A percentile compares a stretch with the other conserved stretches of the same genome.
phyloP scores from a whole-genome alignment of 331 rosid species.

The Acacia concinna region DNA sequence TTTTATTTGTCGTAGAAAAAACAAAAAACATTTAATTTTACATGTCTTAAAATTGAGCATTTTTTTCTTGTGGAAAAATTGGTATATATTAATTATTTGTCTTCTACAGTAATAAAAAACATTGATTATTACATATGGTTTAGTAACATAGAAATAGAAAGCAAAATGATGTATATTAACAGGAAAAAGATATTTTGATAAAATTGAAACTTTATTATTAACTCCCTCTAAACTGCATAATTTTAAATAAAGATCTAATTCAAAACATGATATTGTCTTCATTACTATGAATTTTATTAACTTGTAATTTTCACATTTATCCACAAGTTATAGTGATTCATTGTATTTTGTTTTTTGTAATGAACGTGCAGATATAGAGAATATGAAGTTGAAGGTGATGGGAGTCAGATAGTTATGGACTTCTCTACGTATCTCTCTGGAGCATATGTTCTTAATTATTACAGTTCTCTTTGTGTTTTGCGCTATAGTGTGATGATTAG shows the following conservation, averaged over 20 bases:
- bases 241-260: background rate
- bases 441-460: background rate
- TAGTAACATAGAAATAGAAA: background rate
- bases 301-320: background rate
- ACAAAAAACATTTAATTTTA: background rate
- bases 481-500: background rate
- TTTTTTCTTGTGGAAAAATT: background rate
- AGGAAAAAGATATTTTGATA: too few species aligned
- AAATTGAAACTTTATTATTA: too few species aligned
- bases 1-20: too few species aligned
- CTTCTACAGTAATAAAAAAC: too few species aligned
- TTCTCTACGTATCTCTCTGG: background rate
- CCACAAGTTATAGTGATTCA: background rate
- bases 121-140: background rate
- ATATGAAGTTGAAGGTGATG: constrained; percentile 10
- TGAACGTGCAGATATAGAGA: constrained; percentile 57
- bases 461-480: background rate
- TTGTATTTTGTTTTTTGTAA: background rate
- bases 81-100: background rate
- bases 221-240: background rate
- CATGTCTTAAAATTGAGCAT: background rate
- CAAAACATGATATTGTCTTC: background rate
- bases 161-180: too few species aligned
- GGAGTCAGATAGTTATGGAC: constrained; percentile 19
- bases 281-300: background rate